Base-by-base conservation (phyloP, 345 rosid species). In the Ailanthus altissimus region DNA sequence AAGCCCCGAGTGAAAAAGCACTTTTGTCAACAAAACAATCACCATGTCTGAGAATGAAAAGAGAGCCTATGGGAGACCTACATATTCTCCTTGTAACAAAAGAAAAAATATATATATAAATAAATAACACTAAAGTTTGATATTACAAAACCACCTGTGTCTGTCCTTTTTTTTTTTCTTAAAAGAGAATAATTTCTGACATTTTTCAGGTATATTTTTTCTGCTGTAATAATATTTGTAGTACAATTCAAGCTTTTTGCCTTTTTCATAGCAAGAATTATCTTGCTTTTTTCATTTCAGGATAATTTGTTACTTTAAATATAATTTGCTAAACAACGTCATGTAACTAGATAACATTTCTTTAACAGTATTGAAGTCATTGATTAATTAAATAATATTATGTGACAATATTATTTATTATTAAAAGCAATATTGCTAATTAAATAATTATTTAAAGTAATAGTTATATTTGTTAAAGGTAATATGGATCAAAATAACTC, bases 21-120 rank as follows among this genome's bases (percentile, higher is more conserved):
- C 70, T 80, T 78, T 81, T 83, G 80, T 83, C 85, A 87, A 81
- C 83, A 67, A 75, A 72, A 61, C 69, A 80, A 83, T 87, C 81
- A 81, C 79, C 70, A 66, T 85, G 88, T 85, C 83, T 76, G 73
- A 71, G 79, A 85, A 67, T 77, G 88, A 87, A 62, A 80, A 50
- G 82, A 86, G 75, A 84, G 76, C 81, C 80, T 78, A 82, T 84
- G 38, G 83, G 62, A 47, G 23, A 61, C 21, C 77, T 59, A 57
- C 68, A 18, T n/a, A 38, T 23, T 9, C 11, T 70, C 59, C 45
- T 45, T 53, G 28, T 70, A 4, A 6, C 10, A 59, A 58, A 45
- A 47, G 2, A 58, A 23, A 38, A 4, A 36, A 20, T 6, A 32
- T 5, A 47, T 57, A 7, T 14, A 43, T 5, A 63, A 16, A 51